Evolutionary conservation across 176 grass and related monocot genomes (phyloP), one percentile per base, ranked within the genome.

Genomic region (Cocos nucifera): DNA sequence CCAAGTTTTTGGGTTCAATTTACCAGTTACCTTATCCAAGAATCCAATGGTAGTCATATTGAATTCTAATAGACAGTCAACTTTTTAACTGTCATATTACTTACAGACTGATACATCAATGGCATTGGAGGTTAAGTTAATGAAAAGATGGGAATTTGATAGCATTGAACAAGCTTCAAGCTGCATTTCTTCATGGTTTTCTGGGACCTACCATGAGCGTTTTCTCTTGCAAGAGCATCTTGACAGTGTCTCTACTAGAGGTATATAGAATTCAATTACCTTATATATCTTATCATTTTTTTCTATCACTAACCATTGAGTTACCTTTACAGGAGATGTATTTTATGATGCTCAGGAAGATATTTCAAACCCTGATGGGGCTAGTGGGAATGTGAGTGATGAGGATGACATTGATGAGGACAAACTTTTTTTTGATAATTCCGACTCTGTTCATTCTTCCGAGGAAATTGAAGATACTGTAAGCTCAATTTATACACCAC

Each of bases 121-220:
- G 83, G 93, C 54, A 15, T 73, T 89, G 56, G 93, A 98, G 70
- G 85, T 82, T 57, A 98, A 86, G 74, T 67, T 76, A 66, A 85
- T 92, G 87, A 88, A 78, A 71, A 88, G 93, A 56, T 98, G 87
- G 93, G 87, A 98, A 78, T 98, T 98, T 55, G 87, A 98, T 61
- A 86, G 93, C 66, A 78, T 92, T 56, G 76, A 83, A 58, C 93
- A 92, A 62, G 84, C 84, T 76, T 92, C 76, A 64, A 78, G 72
- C 63, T 83, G 58, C 48, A 77, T 86, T 49, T 61, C 56, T 73
- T 79, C 67, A 73, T 98, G 93, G 87, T 92, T 78, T 76, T 77
- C 66, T 51, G 93, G 81, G 49, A 83, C 62, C 63, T 25, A 66
- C 49, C 67, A 63, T 49, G 93, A 98, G 62, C 58, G 76, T 18